These are phyloP conservation scores for Schizophyllum amplum DNA, from an alignment of 1,284 basidiomycete species.

Conservation along the genomic window DNA sequence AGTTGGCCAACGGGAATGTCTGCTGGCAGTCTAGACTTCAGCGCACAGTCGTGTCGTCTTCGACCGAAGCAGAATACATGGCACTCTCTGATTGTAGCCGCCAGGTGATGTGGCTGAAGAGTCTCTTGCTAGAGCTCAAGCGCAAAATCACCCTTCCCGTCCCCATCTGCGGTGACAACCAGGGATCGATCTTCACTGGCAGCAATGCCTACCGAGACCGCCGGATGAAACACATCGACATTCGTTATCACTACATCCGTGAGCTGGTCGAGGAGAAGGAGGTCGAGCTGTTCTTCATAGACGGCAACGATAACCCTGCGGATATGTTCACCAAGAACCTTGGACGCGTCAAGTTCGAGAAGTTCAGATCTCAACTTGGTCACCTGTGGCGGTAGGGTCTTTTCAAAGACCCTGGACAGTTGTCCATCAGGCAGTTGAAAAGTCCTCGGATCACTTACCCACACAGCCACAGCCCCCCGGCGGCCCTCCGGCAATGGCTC, in stretches of 20 bases:
- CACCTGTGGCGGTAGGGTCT: too few relatives aligned
- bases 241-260: conserved; percentile 27
- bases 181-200: conserved; percentile 24
- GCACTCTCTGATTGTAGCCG: conserved; percentile 2
- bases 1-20: conserved; percentile 7
- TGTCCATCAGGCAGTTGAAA: too few relatives aligned
- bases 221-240: conserved; percentile 33
- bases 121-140: neutral
- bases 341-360: neutral
- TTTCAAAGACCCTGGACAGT: too few relatives aligned
- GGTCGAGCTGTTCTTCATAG: conserved; percentile 12
- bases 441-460: too few relatives aligned
- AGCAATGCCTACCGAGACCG: conserved; percentile 20
- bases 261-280: conserved; percentile 21
- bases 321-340: conserved; percentile 22
- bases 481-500: too few relatives aligned
- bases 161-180: conserved; percentile 26
- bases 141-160: neutral
- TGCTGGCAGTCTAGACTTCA: conserved; percentile 11
- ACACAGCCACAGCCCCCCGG: too few relatives aligned
- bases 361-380: neutral
- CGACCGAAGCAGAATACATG: conserved; percentile 11
- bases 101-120: conserved; percentile 4
- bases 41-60: conserved; percentile 9
- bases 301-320: conserved; percentile 17